A percentile compares a stretch with the other conserved stretches of the same genome.
These are phyloP conservation scores for Phytophthora multivora DNA, from an alignment of 352 stramenopile species.

Conservation along the genomic window DNA sequence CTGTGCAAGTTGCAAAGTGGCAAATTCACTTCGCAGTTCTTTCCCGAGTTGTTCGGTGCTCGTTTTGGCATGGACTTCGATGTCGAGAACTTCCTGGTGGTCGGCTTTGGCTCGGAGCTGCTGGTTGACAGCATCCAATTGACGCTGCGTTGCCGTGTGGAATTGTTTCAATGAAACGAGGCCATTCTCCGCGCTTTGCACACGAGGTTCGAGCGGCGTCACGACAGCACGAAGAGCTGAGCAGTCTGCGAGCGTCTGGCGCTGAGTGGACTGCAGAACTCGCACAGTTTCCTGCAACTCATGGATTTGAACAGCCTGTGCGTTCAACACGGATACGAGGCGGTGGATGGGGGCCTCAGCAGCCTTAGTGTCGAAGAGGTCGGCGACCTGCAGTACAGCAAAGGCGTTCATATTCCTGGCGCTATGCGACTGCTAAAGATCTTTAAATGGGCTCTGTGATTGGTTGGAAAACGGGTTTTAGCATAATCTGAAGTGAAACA, in stretches of 20 bases:
- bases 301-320: constrained; percentile 48
- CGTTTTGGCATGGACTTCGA: constrained; percentile 18
- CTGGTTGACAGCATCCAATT: constrained; percentile 19
- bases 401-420: constrained; percentile 1
- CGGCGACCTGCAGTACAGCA: constrained; percentile 32
- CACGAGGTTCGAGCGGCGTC: constrained; percentile 8
- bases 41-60: constrained; percentile 20
- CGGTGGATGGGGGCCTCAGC: constrained; percentile 54
- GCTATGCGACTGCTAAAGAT: constrained; percentile 6
- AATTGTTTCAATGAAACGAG: constrained; percentile 6
- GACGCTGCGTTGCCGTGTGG: background rate
- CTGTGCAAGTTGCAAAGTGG: constrained; percentile 35
- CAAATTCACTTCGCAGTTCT: constrained; percentile 37
- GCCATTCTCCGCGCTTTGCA: constrained; percentile 13
- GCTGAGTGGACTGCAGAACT: constrained; percentile 36
- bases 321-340: constrained; percentile 70
- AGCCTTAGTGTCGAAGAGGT: constrained; percentile 64
- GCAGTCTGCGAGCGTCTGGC: constrained; percentile 32
- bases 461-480: background rate
- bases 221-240: constrained; percentile 7
- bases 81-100: constrained; percentile 21
- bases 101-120: constrained; percentile 31
- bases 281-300: constrained; percentile 37
- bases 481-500: background rate
- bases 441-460: constrained; percentile 3